These are phyloP conservation scores for Alternaria incomplexa DNA, from an alignment of 2,329 filamentous ascomycete species.

Conservation along the genomic window DNA sequence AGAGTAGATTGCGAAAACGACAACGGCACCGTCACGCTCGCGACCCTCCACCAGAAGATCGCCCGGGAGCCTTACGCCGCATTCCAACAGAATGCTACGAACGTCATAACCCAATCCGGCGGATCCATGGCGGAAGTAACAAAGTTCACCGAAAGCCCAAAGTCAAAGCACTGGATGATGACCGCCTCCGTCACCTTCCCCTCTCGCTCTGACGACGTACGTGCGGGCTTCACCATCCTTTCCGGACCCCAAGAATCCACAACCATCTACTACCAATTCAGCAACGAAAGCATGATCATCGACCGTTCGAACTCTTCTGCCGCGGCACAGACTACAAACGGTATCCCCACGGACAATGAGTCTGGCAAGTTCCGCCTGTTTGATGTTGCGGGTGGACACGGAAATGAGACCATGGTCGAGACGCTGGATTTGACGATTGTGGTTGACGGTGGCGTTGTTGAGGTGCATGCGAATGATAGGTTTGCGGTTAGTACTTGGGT, in stretches of 20 bases:
- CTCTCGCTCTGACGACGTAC: slow-evolving; percentile 42
- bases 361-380: slow-evolving; percentile 51
- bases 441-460: slow-evolving; percentile 44
- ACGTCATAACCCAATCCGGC: slow-evolving; percentile 18
- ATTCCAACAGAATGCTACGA: slow-evolving; percentile 36
- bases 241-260: slow-evolving; percentile 51
- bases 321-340: slow-evolving; percentile 47
- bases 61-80: slow-evolving; percentile 46
- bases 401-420: slow-evolving; percentile 41
- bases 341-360: slow-evolving; percentile 49
- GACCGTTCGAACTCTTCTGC: slow-evolving; percentile 53
- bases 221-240: slow-evolving; percentile 52
- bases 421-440: slow-evolving; percentile 51
- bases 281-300: slow-evolving; percentile 52
- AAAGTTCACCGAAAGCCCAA: slow-evolving; percentile 23
- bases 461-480: slow-evolving; percentile 52
- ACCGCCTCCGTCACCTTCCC: slow-evolving; percentile 49
- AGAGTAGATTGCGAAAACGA: slow-evolving; percentile 34
- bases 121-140: slow-evolving; percentile 11
- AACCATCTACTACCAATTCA: slow-evolving; percentile 55
- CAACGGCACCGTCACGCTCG: slow-evolving; percentile 47
- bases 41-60: slow-evolving; percentile 49
- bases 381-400: slow-evolving; percentile 37
- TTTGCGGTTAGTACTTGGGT: slow-evolving; percentile 54
- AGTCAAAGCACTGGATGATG: slow-evolving; percentile 51